Evolutionary conservation across 176 grass and related monocot genomes (phyloP), one percentile per base, ranked within the genome.

Genomic region (Oryza officinalis): DNA sequence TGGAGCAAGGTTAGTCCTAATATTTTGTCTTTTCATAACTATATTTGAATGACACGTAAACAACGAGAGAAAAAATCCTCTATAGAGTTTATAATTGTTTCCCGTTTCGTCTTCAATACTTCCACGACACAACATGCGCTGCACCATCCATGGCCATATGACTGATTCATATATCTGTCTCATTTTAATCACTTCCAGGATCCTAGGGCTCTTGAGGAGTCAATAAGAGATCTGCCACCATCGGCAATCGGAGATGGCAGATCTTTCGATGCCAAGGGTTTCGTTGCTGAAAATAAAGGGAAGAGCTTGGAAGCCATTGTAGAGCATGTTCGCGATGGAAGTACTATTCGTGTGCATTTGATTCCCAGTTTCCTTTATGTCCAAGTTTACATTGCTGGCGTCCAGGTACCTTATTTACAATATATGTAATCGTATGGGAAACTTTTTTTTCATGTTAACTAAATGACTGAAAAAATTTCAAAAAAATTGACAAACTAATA

Each of bases 321-420:
- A 13, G 96, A 99, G 81, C 96, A 99, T 85, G 93, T 86, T 23
- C 93, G 96, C 15, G 96, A 99, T 86, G 96, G 96, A n/a, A 91
- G 91, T 75, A 94, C 85, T 44, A 66, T 99, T 77, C 96, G 96
- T 83, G 91, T 91, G 60, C 94, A 99, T 77, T 81, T 99, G 80
- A 81, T 99, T 50, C 93, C 96, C 25, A 90, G 84, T 32, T 99
- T 96, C 78, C 96, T 91, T 33, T 99, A 96, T 63, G 86, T 96
- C 68, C 96, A 99, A 87, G 92, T 99, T 83, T 96, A 96, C 68
- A 86, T 94, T 83, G 93, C 96, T 60, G 96, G 96, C 68, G 85
- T 96, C 35, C 96, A 99, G 89, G 93, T 96, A 87, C 77, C 33
- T 61, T 88, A n/a, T 45, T 67, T 79, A 47, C 75, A 73, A 13